Evolutionary conservation across 2,329 filamentous ascomycete species (phyloP).

Genomic region (Tricladium varicosporioides): DNA sequence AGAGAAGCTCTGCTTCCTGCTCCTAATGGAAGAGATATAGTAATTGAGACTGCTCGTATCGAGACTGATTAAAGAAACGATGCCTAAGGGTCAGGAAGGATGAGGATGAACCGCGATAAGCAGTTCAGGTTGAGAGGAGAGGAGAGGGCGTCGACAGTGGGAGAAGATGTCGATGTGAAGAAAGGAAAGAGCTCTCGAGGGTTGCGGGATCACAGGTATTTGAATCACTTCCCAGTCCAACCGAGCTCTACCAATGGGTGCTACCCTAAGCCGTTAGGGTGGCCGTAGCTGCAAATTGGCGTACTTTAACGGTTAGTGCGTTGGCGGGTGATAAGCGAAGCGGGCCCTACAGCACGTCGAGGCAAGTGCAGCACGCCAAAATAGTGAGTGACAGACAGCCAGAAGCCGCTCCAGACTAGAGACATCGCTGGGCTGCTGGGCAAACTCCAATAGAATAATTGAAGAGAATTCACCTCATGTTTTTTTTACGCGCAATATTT

Average conservation of each 20-base stretch:
- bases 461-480: no score
- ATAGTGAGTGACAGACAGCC: no score
- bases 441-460: no score
- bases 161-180: constrained; percentile 8
- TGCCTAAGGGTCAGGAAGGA: constrained; percentile 4
- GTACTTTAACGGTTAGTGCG: background rate
- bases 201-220: constrained; percentile 1
- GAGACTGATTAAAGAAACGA: constrained; percentile 12
- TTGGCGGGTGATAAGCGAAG: background rate
- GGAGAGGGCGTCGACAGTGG: constrained; percentile 9
- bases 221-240: background rate
- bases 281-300: background rate
- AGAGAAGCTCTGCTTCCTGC: constrained; percentile 19
- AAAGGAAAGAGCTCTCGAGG: constrained; percentile 1
- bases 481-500: no score
- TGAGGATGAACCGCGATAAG: constrained; percentile 7
- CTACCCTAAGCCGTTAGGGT: background rate
- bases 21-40: constrained; percentile 6
- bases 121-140: constrained; percentile 1
- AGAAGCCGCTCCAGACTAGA: no score
- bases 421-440: no score
- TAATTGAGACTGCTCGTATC: background rate
- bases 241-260: background rate
- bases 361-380: background rate
- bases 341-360: background rate